A percentile compares a stretch with the other conserved stretches of the same genome.
Conservation (phyloP, 2,329 filamentous ascomycete species). For the Xylariaceae sp. region DNA sequence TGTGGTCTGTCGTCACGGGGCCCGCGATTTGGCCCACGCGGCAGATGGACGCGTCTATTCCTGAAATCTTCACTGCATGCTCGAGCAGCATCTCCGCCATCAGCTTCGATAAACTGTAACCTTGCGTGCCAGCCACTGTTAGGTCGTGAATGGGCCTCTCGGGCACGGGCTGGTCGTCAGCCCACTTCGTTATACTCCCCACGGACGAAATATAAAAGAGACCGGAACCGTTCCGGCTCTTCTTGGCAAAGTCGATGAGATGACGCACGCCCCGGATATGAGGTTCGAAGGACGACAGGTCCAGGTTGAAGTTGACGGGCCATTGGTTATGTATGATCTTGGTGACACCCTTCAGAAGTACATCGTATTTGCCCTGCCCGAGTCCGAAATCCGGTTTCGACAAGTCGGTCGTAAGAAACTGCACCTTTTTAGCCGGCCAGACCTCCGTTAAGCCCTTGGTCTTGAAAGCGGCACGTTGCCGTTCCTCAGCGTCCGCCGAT, state of each 20-base stretch:
- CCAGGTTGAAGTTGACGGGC: conserved; percentile 49
- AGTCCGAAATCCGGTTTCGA: conserved; percentile 45
- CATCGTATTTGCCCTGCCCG: conserved; percentile 30
- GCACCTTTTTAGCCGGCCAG: conserved; percentile 34
- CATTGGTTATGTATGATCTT: conserved; percentile 48
- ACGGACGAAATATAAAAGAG: conserved; percentile 41
- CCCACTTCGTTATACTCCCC: conserved; percentile 34
- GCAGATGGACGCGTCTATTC: conserved; percentile 35
- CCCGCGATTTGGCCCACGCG: conserved; percentile 45
- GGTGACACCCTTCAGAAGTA: conserved; percentile 37
- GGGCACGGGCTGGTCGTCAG: conserved; percentile 30
- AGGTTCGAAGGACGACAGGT: conserved; percentile 43
- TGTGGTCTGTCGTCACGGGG: conserved; percentile 29
- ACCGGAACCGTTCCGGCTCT: conserved; percentile 30
- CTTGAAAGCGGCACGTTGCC: conserved; percentile 34
- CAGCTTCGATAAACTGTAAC: conserved; percentile 42
- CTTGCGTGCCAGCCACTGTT: conserved; percentile 25
- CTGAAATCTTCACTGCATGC: conserved; percentile 31
- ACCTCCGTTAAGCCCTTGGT: conserved; percentile 36
- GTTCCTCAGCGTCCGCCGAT: conserved; percentile 34
- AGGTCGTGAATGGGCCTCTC: conserved; percentile 35
- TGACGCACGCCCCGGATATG: conserved; percentile 47
- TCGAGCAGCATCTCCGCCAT: conserved; percentile 39
- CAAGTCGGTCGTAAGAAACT: conserved; percentile 46
- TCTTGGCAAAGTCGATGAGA: conserved; percentile 38